A percentile compares a stretch with the other conserved stretches of the same genome.
phyloP scores from a whole-genome alignment of 1,139 yeast genomes.

The Suhomyces anneliseae region DNA sequence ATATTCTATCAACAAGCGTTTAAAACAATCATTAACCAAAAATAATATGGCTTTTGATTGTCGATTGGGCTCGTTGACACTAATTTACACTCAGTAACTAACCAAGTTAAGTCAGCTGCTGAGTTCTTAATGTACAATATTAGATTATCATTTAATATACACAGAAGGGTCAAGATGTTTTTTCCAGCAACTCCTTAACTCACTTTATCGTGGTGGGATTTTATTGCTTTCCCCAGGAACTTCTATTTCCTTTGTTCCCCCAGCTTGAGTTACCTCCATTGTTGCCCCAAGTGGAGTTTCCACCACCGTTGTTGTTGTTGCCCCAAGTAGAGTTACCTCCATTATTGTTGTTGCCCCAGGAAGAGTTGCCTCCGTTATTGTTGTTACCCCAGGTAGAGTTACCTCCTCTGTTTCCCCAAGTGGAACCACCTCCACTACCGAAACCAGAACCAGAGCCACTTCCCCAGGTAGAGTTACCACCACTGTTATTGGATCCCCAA shows the following conservation, averaged over 20 bases:
- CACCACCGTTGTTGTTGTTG: conserved; percentile 8
- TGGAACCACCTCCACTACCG: conserved; percentile 29
- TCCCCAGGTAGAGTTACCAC: conserved; percentile 27
- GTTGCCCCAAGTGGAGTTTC: conserved; percentile 31
- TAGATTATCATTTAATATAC: conserved; percentile 1
- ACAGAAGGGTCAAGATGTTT: conserved; percentile 6
- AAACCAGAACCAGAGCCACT: conserved; percentile 20
- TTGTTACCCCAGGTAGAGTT: conserved; percentile 40
- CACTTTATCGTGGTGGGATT: not conserved
- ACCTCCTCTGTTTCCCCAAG: conserved; percentile 38
- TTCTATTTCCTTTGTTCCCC: conserved; percentile 22
- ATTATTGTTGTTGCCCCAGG: conserved; percentile 23
- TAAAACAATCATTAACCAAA: not conserved
- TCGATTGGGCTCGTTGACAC: no score
- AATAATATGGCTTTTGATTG: no score
- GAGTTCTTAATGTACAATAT: not conserved
- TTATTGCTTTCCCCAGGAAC: conserved; percentile 16
- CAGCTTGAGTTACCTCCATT: conserved; percentile 24
- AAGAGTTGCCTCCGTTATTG: conserved; percentile 22
- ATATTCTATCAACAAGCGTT: no score
- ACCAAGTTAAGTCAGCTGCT: no score
- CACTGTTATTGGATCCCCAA: conserved; percentile 21
- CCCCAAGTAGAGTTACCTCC: conserved; percentile 39
- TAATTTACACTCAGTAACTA: no score
- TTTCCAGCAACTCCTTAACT: conserved; percentile 6